Evolutionary conservation across 139 green algal genomes (phyloP), one percentile per base, ranked within the genome.

Genomic region (Auxenochlorella pyrenoidosa): DNA sequence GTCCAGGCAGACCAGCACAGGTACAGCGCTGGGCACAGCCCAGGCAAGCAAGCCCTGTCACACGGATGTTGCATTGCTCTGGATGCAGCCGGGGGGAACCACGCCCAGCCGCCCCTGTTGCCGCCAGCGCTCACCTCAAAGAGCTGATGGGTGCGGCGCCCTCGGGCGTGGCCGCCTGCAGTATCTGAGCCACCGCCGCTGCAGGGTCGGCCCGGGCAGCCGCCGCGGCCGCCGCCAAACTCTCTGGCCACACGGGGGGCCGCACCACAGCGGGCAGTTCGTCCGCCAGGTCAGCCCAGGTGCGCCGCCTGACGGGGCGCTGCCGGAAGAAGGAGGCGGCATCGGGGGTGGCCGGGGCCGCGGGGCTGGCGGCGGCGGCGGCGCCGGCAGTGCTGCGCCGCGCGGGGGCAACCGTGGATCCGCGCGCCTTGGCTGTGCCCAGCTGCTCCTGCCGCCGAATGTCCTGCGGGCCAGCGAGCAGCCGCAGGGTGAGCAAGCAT

Each of bases 251-350:
- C n/a, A 78, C 65, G 0, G 65, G 81, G 65, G 66, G 30, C 30
- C 81, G 81, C 3, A 86, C 65, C 63, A 86, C 81, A 47, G 65
- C 41, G 0, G 81, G 81, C 30, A 68, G 28, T n/a, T 86, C 81
- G 21, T 86, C 81, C 32, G 81, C 81, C 81, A 86, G 65, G 43
- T 86, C 81, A 66, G 81, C 81, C 81, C 81, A 78, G 63, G 24
- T 75, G 63, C 65, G 65, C 41, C 40, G 41, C 40, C 65, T 47
- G 47, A 58, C 12, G 6, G 81, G 81, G 30, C 81, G 81, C 65
- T 66, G 26, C 4, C 63, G 30, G 44, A 68, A 78, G 5, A 78
- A 16, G 8, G 65, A 59, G 41, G 30, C 21, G 4, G 81, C 38
- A 30, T 30, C 65, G 21, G 81, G 65, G 5, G 81, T 65, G 65